Evolutionary conservation across 148 eudicot genomes (phyloP).

Genomic region (Rhododendron vialii): DNA sequence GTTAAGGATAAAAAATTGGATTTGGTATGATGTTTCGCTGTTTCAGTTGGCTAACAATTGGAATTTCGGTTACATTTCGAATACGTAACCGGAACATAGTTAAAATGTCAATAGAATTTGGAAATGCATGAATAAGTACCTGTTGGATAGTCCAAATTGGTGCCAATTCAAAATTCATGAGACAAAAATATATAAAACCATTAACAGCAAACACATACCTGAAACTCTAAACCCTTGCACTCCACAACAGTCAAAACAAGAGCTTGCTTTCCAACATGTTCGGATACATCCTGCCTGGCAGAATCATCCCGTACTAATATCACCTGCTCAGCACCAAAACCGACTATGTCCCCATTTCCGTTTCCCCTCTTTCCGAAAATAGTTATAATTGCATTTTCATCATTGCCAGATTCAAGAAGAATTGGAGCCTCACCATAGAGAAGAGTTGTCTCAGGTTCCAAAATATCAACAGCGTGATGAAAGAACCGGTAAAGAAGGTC

Average conservation of each 20-base stretch:
- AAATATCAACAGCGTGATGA: slow-evolving; percentile 40
- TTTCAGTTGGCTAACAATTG: neutral
- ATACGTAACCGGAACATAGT: neutral
- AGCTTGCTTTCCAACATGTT: slow-evolving; percentile 49
- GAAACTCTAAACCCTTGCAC: slow-evolving; percentile 80
- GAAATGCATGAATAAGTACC: neutral
- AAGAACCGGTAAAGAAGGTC: slow-evolving; percentile 49
- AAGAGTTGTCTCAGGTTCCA: slow-evolving; percentile 51
- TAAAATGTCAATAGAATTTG: neutral
- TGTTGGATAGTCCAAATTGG: neutral
- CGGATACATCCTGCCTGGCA: slow-evolving; percentile 35
- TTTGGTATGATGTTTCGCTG: neutral
- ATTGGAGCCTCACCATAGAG: slow-evolving; percentile 63
- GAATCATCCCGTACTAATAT: slow-evolving; percentile 60
- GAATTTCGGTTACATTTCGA: neutral
- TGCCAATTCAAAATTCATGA: neutral
- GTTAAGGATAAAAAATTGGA: neutral
- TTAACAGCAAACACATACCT: slow-evolving; percentile 28
- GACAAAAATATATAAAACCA: neutral
- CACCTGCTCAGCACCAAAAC: slow-evolving; percentile 78
- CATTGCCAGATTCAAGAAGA: slow-evolving; percentile 49
- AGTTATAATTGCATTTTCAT: slow-evolving; percentile 56
- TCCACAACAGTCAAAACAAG: slow-evolving; percentile 65
- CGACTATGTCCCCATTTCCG: slow-evolving; percentile 41
- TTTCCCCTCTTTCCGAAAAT: slow-evolving; percentile 48